Evolutionary conservation across 1,284 basidiomycete genomes (phyloP).

Genomic region (Irpex lacteus): DNA sequence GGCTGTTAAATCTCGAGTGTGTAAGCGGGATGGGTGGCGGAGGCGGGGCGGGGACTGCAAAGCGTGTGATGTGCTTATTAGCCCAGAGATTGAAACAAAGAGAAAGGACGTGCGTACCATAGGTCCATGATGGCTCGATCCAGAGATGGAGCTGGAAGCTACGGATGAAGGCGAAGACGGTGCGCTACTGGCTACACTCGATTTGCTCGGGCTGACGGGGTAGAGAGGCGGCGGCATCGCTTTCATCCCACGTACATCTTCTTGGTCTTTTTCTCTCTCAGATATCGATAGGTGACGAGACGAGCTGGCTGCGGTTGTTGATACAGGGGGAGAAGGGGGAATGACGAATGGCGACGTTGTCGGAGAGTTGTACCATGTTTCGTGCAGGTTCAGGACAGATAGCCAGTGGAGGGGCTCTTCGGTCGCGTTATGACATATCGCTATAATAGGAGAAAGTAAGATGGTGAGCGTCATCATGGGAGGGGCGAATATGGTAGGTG

Average conservation of each 20-base stretch:
- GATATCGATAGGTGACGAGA: too few species aligned
- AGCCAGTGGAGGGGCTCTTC: conserved; percentile 63
- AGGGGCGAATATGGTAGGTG: too few species aligned
- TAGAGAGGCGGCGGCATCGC: neutral
- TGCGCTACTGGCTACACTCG: conserved; percentile 14
- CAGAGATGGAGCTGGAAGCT: neutral
- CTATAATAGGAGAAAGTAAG: conserved; percentile 24
- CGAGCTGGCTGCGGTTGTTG: conserved; percentile 11
- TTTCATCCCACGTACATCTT: neutral
- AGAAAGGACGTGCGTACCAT: too few species aligned
- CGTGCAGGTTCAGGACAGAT: conserved; percentile 51
- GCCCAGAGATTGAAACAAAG: too few species aligned
- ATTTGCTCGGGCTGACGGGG: conserved; percentile 18
- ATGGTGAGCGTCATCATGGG: neutral
- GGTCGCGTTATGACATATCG: conserved; percentile 45
- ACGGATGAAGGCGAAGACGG: conserved; percentile 13
- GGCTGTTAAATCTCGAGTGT: conserved; percentile 58
- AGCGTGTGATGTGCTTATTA: too few species aligned
- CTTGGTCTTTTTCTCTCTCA: neutral
- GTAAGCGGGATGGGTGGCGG: conserved; percentile 67
- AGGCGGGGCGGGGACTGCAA: conserved; percentile 50
- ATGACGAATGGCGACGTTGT: conserved; percentile 45
- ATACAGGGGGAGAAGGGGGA: conserved; percentile 34
- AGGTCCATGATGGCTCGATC: conserved; percentile 4
- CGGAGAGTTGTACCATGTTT: conserved; percentile 43